A percentile compares a stretch with the other conserved stretches of the same genome.
Evolutionary conservation across 1,284 basidiomycete genomes (phyloP).

Genomic region (Leccinum subfulvum): DNA sequence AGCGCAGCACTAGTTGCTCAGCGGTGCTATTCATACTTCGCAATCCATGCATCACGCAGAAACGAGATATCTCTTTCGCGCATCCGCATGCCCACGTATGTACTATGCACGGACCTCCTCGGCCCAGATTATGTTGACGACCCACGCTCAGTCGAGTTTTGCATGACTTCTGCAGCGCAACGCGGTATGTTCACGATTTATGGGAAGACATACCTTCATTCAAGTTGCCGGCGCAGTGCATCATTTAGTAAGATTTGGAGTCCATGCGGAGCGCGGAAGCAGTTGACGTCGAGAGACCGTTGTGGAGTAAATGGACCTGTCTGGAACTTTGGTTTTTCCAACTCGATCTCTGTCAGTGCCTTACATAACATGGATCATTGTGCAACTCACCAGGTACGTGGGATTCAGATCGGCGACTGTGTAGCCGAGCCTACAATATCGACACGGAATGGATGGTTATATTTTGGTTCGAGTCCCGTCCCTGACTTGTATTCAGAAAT

Average conservation of each 20-base stretch:
- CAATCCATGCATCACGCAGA: not conserved
- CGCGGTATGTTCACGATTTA: not conserved
- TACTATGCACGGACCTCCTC: not conserved
- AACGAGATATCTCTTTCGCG: not conserved
- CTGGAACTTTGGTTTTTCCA: not conserved
- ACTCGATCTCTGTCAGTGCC: not conserved
- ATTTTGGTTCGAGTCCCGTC: not conserved
- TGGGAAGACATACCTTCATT: slow-evolving; percentile 1
- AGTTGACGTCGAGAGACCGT: not conserved
- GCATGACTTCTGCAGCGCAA: not conserved
- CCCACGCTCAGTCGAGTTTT: not conserved
- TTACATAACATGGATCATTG: not conserved
- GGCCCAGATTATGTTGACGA: not conserved
- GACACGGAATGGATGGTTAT: not conserved
- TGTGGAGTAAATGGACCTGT: not conserved
- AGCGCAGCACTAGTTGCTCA: not conserved
- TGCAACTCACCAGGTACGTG: not conserved
- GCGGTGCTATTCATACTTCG: not conserved
- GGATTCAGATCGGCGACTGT: not conserved
- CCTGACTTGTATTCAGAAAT: not conserved
- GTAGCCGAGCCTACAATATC: not conserved
- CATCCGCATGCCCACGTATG: not conserved
- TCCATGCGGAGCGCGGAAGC: not conserved
- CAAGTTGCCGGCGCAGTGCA: not conserved
- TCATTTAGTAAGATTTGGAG: not conserved